These are phyloP conservation scores for Stenocarpella maydis DNA, from an alignment of 2,329 filamentous ascomycete species.

Conservation along the genomic window DNA sequence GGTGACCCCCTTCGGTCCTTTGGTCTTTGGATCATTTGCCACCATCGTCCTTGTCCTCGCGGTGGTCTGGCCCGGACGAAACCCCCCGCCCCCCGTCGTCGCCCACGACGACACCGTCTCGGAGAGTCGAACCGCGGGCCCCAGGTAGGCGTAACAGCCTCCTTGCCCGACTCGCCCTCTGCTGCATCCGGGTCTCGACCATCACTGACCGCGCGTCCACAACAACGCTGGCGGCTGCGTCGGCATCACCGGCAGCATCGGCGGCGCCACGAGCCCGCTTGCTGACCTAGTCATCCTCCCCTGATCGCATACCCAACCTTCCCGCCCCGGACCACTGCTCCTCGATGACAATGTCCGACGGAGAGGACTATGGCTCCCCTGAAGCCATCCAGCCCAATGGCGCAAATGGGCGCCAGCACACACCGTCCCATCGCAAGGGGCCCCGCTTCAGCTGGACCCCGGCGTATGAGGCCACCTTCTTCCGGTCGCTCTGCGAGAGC, in stretches of 20 bases:
- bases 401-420: slow-evolving; percentile 37
- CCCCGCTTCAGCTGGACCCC: slow-evolving; percentile 69
- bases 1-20: slow-evolving; percentile 20
- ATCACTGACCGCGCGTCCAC: not conserved
- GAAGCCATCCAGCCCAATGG: slow-evolving; percentile 35
- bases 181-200: not conserved
- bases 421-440: slow-evolving; percentile 43
- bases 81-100: not conserved
- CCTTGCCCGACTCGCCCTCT: not conserved
- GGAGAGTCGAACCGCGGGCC: slow-evolving; percentile 10
- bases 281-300: not conserved
- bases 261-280: not conserved
- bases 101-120: not conserved
- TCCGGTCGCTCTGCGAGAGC: slow-evolving; percentile 66
- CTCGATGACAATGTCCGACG: slow-evolving; percentile 44
- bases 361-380: slow-evolving; percentile 41
- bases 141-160: slow-evolving; percentile 10
- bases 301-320: not conserved
- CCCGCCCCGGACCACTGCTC: not conserved
- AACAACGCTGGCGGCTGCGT: not conserved
- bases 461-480: slow-evolving; percentile 67
- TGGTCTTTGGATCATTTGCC: slow-evolving; percentile 22
- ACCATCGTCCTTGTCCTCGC: slow-evolving; percentile 16
- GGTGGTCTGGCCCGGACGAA: slow-evolving; percentile 25
- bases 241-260: not conserved